A percentile compares a stretch with the other conserved stretches of the same genome.
These are phyloP conservation scores for Lentinula raphanica DNA, from an alignment of 768 basidiomycete genomes.

Conservation along the genomic window DNA sequence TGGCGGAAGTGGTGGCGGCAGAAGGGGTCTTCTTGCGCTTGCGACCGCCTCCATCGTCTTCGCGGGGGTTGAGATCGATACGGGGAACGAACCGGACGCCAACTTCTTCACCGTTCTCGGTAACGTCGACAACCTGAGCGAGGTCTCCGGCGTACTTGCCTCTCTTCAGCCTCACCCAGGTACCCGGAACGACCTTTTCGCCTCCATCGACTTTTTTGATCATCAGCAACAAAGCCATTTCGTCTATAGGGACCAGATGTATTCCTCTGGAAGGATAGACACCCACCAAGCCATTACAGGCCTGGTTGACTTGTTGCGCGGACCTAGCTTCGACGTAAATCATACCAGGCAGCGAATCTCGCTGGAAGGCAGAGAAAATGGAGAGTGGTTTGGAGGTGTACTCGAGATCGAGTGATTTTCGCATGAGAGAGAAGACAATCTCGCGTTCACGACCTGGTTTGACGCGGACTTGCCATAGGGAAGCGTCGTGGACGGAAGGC, in stretches of 20 bases:
- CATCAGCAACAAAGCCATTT: constrained; percentile 94
- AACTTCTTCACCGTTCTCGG: constrained; percentile 89
- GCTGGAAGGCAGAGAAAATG: constrained; percentile 93
- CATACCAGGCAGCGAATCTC: constrained; percentile 92
- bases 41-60: constrained; percentile 64
- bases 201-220: constrained; percentile 87
- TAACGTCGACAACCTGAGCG: constrained; percentile 91
- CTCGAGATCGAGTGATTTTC: constrained; percentile 84
- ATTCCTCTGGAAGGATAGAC: constrained; percentile 83
- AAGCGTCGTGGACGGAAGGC: constrained; percentile 95
- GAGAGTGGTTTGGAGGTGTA: constrained; percentile 70
- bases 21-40: constrained; percentile 71
- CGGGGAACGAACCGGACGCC: constrained; percentile 95
- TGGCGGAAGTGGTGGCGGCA: constrained; percentile 44
- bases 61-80: constrained; percentile 90
- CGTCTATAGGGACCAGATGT: constrained; percentile 87
- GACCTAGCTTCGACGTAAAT: constrained; percentile 94
- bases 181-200: constrained; percentile 68
- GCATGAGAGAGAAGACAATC: constrained; percentile 90
- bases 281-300: constrained; percentile 87
- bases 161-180: constrained; percentile 92
- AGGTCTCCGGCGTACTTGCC: constrained; percentile 94
- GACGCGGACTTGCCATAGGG: constrained; percentile 91
- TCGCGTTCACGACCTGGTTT: constrained; percentile 94
- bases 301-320: constrained; percentile 78